phyloP scores from a whole-genome alignment of 352 stramenopile genomes.

The Thalassiosira oceanica region DNA sequence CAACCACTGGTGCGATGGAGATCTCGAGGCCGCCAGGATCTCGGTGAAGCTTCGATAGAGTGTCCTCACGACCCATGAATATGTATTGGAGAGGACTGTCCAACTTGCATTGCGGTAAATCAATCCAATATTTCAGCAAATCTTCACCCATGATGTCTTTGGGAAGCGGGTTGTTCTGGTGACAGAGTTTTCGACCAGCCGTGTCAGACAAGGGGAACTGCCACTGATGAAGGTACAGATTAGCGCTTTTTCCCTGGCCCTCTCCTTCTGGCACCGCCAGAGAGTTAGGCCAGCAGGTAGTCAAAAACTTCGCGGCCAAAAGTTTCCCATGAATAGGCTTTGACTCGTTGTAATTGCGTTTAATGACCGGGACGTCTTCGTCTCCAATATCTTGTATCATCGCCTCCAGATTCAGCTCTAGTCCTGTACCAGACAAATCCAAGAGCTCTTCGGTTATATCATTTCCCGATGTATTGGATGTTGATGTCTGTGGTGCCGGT shows the following conservation, averaged over 20 bases:
- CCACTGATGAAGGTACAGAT: constrained; percentile 93
- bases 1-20: constrained; percentile 90
- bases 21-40: constrained; percentile 90
- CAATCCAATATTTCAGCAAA: constrained; percentile 89
- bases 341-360: constrained; percentile 69
- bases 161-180: constrained; percentile 71
- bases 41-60: constrained; percentile 87
- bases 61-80: constrained; percentile 91
- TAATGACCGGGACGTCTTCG: constrained; percentile 74
- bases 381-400: constrained; percentile 75
- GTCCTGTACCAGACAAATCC: constrained; percentile 58
- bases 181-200: constrained; percentile 81
- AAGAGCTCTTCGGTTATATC: constrained; percentile 14
- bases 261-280: constrained; percentile 4
- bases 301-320: constrained; percentile 67
- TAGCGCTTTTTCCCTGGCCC: constrained; percentile 16
- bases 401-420: constrained; percentile 58
- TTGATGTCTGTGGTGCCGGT: neutral
- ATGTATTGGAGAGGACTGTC: constrained; percentile 92
- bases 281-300: constrained; percentile 58
- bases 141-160: constrained; percentile 89
- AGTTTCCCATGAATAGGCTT: constrained; percentile 66
- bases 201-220: constrained; percentile 87
- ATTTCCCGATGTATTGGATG: neutral
- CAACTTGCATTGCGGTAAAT: constrained; percentile 80